Base-by-base conservation (phyloP, 1,139 yeast species). In the Hemisphaericaspora xylanilytica region DNA sequence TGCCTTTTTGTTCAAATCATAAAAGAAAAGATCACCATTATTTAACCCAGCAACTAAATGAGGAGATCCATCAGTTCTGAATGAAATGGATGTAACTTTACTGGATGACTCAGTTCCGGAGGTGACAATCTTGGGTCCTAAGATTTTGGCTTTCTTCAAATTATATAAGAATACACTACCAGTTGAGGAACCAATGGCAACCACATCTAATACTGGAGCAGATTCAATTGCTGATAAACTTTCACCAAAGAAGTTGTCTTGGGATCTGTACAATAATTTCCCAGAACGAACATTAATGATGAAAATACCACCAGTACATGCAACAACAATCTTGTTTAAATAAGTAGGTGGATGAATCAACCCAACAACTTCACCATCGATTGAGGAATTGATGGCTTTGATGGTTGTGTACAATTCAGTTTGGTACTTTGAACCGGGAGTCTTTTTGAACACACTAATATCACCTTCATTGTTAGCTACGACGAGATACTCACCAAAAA, bases 31-130 rank as follows among this genome's bases (percentile, higher is more conserved):
- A 55, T 87, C 96, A 40, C 99, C 99, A 32, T 76, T 77, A 28
- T 77, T 74, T 36, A 88, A 75, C 10, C 94, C 94, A 18, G 87
- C 81, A 11, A 88, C 95, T 35, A 90, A 54, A 60, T 90, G 95
- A 4, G 94, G 75, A 3, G 84, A 75, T 0, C 96, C 96, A 58
- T 94, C 98, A 2, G 96, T 87, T 63, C 98, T 78, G 66, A 94
- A 92, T 0, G 97, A 85, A 17, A 92, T 52, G 0, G 95, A 73
- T 0, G 85, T 77, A 4, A 88, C 75, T 38, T 77, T 69, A 5
- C 73, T 61, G 0, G 65, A 56, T 5, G 55, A 59, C 16, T 73
- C 72, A 34, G 74, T 74, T 4, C 82, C 81, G 1, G 85, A 73
- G 17, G 76, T 75, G 37, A 84, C 67, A 7, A 80, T 77, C 46